A percentile compares a stretch with the other conserved stretches of the same genome.
Evolutionary conservation across 768 basidiomycete genomes (phyloP).

Genomic region (Porphyrellus cyaneotinctus): DNA sequence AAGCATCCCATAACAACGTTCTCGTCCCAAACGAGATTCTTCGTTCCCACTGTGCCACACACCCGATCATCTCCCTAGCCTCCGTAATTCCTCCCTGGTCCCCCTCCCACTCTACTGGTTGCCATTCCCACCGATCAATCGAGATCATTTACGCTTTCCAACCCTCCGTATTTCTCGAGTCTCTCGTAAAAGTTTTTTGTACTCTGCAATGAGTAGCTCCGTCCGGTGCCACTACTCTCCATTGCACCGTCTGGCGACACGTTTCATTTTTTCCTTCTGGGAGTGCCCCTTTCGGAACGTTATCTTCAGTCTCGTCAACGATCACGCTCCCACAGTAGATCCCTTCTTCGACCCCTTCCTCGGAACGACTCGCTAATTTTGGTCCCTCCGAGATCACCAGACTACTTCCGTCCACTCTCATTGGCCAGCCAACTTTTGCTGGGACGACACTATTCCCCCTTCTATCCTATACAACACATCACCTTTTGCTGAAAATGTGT

Average conservation of each 20-base stretch:
- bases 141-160: background rate
- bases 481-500: background rate
- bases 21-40: slow-evolving; percentile 3
- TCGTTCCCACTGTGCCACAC: slow-evolving; percentile 14
- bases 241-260: background rate
- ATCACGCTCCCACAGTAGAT: slow-evolving; percentile 11
- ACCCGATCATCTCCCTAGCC: slow-evolving; percentile 11
- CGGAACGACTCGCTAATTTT: slow-evolving; percentile 10
- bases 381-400: slow-evolving; percentile 15
- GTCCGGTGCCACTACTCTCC: slow-evolving; percentile 10
- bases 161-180: background rate
- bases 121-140: slow-evolving; percentile 9
- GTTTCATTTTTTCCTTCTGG: background rate
- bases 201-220: slow-evolving; percentile 11
- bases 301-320: background rate
- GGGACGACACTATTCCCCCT: background rate
- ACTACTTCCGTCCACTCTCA: slow-evolving; percentile 2
- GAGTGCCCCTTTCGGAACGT: slow-evolving; percentile 2
- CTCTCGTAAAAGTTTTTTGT: background rate
- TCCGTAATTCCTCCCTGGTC: background rate
- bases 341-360: slow-evolving; percentile 9
- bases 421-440: background rate
- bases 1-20: slow-evolving; percentile 7
- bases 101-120: background rate
- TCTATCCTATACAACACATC: background rate